Conservation (phyloP, 2,329 filamentous ascomycete species). For the Purpureocillium lavendulum region DNA sequence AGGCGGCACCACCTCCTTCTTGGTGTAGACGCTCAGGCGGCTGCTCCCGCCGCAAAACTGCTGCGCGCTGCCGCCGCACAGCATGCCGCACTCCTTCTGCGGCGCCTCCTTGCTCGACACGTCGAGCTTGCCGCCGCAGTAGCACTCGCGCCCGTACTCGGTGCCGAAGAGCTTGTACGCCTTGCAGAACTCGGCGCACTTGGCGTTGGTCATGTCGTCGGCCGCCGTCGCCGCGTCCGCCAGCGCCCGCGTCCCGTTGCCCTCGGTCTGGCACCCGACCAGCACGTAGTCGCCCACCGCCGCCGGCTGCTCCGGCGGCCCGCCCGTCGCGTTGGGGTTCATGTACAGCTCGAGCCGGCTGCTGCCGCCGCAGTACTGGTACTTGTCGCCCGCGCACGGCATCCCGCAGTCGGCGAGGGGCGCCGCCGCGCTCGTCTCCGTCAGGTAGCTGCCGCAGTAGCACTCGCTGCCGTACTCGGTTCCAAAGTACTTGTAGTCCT, state of each 20-base stretch:
- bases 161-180: constrained; percentile 25
- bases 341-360: constrained; percentile 25
- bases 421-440: constrained; percentile 15
- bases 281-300: constrained; percentile 22
- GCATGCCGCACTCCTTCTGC: constrained; percentile 28
- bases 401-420: constrained; percentile 24
- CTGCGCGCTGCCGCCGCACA: constrained; percentile 25
- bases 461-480: constrained; percentile 30
- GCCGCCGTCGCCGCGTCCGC: constrained; percentile 11
- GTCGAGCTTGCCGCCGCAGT: constrained; percentile 23
- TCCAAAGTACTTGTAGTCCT: constrained; percentile 30
- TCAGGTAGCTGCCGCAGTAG: constrained; percentile 27
- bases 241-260: constrained; percentile 23
- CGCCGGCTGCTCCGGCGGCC: constrained; percentile 21
- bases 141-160: constrained; percentile 28
- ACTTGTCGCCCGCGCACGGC: constrained; percentile 21
- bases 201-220: constrained; percentile 22
- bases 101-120: constrained; percentile 18
- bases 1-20: constrained; percentile 9
- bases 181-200: constrained; percentile 22
- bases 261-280: constrained; percentile 28
- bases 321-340: constrained; percentile 15
- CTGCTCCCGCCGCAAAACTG: constrained; percentile 32
- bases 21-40: constrained; percentile 26
- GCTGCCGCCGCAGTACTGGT: constrained; percentile 24